These are phyloP conservation scores for Euphorbia lathyris DNA, from an alignment of 345 rosid species.

Conservation along the genomic window DNA sequence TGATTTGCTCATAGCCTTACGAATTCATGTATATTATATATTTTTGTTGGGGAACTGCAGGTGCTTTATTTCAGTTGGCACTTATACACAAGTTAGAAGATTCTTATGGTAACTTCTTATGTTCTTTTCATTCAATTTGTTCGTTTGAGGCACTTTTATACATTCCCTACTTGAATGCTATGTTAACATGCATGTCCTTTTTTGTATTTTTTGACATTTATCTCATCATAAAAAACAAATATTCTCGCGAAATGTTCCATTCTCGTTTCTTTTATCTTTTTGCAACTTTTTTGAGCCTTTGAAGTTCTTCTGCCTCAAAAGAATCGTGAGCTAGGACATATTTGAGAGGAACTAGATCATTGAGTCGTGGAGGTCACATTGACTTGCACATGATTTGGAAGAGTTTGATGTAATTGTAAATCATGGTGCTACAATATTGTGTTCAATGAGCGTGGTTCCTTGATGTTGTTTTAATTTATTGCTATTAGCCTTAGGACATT, in stretches of 20 bases:
- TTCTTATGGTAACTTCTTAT: conserved; percentile 49
- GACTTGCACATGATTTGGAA: neutral
- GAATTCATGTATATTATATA: neutral
- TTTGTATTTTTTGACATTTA: neutral
- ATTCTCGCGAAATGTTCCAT: too few relatives aligned
- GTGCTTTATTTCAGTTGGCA: conserved; percentile 82
- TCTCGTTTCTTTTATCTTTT: too few relatives aligned
- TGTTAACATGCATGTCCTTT: neutral
- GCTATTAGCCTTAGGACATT: neutral
- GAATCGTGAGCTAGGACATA: too few relatives aligned
- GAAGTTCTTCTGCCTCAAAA: neutral
- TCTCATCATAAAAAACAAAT: neutral
- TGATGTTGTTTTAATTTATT: neutral
- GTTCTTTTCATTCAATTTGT: neutral
- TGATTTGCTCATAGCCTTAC: neutral
- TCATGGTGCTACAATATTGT: neutral
- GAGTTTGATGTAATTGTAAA: neutral
- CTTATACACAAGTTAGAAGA: conserved; percentile 70
- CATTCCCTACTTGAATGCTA: neutral
- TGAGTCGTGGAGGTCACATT: neutral
- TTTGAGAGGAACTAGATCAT: too few relatives aligned
- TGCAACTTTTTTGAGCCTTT: neutral
- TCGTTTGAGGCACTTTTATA: neutral
- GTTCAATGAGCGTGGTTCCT: neutral
- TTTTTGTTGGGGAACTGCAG: conserved; percentile 39